phyloP scores from a whole-genome alignment of 2,329 filamentous ascomycete genomes.

The Monosporascus sp. region DNA sequence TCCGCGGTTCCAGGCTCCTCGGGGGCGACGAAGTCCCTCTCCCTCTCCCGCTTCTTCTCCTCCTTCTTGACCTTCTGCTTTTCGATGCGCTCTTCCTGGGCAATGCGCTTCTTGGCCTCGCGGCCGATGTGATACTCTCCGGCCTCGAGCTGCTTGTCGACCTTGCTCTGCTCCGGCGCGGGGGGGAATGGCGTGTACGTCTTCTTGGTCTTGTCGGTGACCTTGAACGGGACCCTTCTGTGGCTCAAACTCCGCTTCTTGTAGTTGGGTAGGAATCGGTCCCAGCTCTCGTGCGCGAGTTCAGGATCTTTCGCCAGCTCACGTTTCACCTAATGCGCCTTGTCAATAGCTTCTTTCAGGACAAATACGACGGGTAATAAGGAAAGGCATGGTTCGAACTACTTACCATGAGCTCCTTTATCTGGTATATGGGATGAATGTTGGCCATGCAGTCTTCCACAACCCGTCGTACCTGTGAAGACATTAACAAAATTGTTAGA shows the following conservation, averaged over 20 bases:
- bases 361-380: too few relatives aligned
- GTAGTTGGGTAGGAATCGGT: conserved; percentile 93
- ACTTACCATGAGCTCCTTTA: conserved; percentile 69
- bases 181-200: conserved; percentile 96
- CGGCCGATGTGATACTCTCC: conserved; percentile 96
- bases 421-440: conserved; percentile 86
- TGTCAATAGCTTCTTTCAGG: conserved; percentile 36
- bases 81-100: conserved; percentile 74
- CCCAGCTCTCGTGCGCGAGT: conserved; percentile 86
- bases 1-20: conserved; percentile 62
- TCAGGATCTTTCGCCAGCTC: conserved; percentile 87
- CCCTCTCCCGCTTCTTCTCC: conserved; percentile 79
- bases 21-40: conserved; percentile 82
- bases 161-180: conserved; percentile 96
- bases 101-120: conserved; percentile 81
- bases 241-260: conserved; percentile 89
- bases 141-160: conserved; percentile 95
- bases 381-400: conserved; percentile 57
- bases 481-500: neutral
- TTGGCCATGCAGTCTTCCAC: conserved; percentile 97
- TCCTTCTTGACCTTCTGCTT: conserved; percentile 83
- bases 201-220: conserved; percentile 93
- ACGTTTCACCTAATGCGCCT: conserved; percentile 65
- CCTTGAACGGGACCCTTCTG: conserved; percentile 73
- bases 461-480: conserved; percentile 60